Evolutionary conservation across 2,329 filamentous ascomycete genomes (phyloP).

Genomic region (Colletotrichum chrysophilum): DNA sequence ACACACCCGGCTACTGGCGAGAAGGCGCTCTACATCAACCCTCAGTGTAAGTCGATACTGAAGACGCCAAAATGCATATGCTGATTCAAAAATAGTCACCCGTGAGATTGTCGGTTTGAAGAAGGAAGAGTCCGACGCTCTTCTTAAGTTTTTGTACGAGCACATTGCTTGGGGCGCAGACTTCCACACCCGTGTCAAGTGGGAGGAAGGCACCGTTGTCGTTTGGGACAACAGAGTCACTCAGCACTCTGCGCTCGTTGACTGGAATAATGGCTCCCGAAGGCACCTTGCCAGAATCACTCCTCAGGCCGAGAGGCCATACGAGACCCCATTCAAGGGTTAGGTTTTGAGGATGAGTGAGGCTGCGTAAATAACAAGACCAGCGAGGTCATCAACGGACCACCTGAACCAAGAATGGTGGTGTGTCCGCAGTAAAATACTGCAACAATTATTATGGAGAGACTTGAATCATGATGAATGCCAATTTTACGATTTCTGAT

Average conservation of each 20-base stretch:
- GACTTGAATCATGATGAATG: not conserved
- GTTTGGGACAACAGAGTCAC: slow-evolving; percentile 21
- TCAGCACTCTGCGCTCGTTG: slow-evolving; percentile 16
- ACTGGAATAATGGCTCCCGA: slow-evolving; percentile 19
- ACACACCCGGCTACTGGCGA: slow-evolving; percentile 19
- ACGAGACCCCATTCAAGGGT: slow-evolving; percentile 19
- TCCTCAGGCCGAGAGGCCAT: slow-evolving; percentile 16
- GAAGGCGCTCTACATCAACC: slow-evolving; percentile 18
- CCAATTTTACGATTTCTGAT: not conserved
- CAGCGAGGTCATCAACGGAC: not conserved
- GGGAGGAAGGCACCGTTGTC: slow-evolving; percentile 19
- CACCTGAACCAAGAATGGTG: not conserved
- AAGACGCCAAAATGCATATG: not conserved
- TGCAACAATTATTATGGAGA: not conserved
- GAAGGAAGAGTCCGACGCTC: slow-evolving; percentile 18
- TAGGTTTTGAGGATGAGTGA: not conserved
- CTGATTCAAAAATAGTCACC: not conserved
- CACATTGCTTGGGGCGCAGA: slow-evolving; percentile 21
- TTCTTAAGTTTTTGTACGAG: slow-evolving; percentile 21
- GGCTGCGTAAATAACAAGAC: not conserved
- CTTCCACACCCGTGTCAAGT: slow-evolving; percentile 21
- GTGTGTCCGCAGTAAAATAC: not conserved
- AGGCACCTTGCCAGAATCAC: slow-evolving; percentile 20
- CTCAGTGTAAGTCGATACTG: slow-evolving; percentile 7
- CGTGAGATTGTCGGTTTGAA: slow-evolving; percentile 18